Percentiles rank a stretch among this genome's conserved stretches.
phyloP scores from a whole-genome alignment of 192 early-diverging fungal species.

The Pilobolus umbonatus region DNA sequence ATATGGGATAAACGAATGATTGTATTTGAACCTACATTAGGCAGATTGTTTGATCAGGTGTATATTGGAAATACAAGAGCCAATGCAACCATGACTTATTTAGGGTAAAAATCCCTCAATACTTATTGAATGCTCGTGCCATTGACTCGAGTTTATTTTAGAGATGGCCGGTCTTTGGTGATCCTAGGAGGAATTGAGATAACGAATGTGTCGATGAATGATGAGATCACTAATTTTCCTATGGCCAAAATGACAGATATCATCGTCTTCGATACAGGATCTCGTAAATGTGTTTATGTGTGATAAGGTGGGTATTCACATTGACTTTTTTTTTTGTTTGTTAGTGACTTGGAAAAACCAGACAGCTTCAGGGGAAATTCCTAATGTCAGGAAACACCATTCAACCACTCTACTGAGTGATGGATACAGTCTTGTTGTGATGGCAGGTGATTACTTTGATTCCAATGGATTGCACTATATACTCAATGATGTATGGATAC shows the following conservation, averaged over 20 bases:
- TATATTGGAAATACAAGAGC: constrained; percentile 1
- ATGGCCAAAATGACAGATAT: constrained; percentile 13
- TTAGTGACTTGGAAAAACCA: constrained; percentile 9
- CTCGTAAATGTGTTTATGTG: too few relatives aligned
- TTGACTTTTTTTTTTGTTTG: not conserved
- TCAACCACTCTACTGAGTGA: constrained; percentile 12
- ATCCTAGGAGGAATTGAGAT: constrained; percentile 6
- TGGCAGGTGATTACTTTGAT: constrained; percentile 7
- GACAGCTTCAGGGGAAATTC: not conserved
- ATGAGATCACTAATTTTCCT: constrained; percentile 1
- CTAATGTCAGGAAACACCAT: constrained; percentile 8
- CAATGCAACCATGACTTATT: constrained; percentile 13
- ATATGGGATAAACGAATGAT: too few relatives aligned
- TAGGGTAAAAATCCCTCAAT: not conserved
- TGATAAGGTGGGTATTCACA: not conserved
- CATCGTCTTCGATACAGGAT: constrained; percentile 6
- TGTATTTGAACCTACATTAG: too few relatives aligned
- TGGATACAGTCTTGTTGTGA: not conserved
- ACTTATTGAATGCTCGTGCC: constrained; percentile 1
- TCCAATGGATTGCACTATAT: not conserved
- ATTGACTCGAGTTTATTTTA: constrained; percentile 1
- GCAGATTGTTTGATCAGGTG: too few relatives aligned
- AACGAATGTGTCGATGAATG: not conserved
- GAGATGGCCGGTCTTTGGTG: too few relatives aligned
- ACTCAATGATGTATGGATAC: constrained; percentile 2